phyloP scores from a whole-genome alignment of 768 basidiomycete species.

The Phylloporus arenicola region DNA sequence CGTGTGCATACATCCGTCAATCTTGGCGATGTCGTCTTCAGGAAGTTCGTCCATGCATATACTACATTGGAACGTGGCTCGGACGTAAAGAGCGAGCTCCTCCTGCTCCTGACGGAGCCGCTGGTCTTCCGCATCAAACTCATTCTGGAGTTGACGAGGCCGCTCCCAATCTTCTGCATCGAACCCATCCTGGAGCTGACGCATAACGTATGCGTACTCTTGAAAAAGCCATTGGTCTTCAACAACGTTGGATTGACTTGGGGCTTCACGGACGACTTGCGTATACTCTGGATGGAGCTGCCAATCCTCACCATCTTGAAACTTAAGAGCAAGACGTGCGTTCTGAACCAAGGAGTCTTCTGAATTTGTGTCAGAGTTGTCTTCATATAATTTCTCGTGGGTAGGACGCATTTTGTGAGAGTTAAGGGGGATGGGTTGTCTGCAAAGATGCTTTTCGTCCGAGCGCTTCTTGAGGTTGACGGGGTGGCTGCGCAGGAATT shows the following conservation, averaged over 20 bases:
- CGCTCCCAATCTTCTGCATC: constrained; percentile 32
- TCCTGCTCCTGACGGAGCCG: constrained; percentile 30
- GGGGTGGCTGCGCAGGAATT: neutral
- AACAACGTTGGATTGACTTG: constrained; percentile 17
- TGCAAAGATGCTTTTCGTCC: constrained; percentile 23
- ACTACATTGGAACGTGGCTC: constrained; percentile 43
- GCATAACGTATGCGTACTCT: constrained; percentile 18
- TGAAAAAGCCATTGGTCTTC: constrained; percentile 35
- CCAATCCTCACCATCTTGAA: constrained; percentile 34
- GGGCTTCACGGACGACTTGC: constrained; percentile 25
- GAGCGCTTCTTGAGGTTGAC: no score
- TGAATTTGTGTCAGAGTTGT: neutral
- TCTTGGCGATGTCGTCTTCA: constrained; percentile 36
- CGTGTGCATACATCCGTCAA: constrained; percentile 44
- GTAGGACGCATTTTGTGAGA: constrained; percentile 1
- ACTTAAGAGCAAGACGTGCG: constrained; percentile 21
- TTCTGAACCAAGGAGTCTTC: neutral
- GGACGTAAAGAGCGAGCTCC: constrained; percentile 26
- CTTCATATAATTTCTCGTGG: constrained; percentile 12
- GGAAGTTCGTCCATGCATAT: constrained; percentile 38
- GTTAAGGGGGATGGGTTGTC: constrained; percentile 23
- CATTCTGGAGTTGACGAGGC: constrained; percentile 29
- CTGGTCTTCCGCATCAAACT: constrained; percentile 39
- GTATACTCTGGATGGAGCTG: constrained; percentile 27
- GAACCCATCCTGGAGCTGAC: constrained; percentile 29